Conservation (phyloP, 192 early-diverging fungal species). For the Thoreauomyces humboldtii region DNA sequence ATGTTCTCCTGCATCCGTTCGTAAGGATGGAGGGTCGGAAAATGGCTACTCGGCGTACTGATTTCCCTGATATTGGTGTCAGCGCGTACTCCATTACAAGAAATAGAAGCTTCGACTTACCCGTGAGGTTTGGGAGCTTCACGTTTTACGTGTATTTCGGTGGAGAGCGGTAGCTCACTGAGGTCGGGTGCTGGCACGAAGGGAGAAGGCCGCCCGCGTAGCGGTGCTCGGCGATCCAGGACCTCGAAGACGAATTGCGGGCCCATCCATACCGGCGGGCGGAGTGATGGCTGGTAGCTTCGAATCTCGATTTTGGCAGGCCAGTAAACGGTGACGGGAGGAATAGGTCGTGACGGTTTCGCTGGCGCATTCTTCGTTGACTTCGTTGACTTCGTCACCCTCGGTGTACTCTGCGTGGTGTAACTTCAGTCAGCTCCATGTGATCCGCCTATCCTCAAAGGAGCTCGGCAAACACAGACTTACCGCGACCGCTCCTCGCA, state of each 20-base stretch:
- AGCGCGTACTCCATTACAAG: neutral
- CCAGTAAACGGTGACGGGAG: too few species aligned
- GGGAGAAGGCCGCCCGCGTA: too few species aligned
- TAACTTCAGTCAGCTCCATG: too few species aligned
- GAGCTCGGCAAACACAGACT: neutral
- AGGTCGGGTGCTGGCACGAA: slow-evolving; percentile 9
- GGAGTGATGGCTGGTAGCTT: slow-evolving; percentile 20
- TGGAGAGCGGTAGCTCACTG: slow-evolving; percentile 20
- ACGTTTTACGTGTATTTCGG: neutral
- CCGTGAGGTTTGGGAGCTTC: slow-evolving; percentile 30
- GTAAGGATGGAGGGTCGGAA: slow-evolving; percentile 7
- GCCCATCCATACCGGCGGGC: slow-evolving; percentile 37
- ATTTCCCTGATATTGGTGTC: neutral
- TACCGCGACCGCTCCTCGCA: slow-evolving; percentile 20
- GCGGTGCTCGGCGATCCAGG: too few species aligned
- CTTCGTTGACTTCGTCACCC: too few species aligned
- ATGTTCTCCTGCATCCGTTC: slow-evolving; percentile 7
- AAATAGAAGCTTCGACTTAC: neutral
- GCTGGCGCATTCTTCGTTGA: too few species aligned
- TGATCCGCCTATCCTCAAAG: too few species aligned
- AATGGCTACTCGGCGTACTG: neutral
- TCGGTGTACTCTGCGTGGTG: too few species aligned
- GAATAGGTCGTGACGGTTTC: too few species aligned
- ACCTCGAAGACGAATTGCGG: slow-evolving; percentile 33
- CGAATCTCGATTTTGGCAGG: slow-evolving; percentile 32